Conservation (phyloP, 2,329 filamentous ascomycete species). For the Ophiostoma angusticollis region DNA sequence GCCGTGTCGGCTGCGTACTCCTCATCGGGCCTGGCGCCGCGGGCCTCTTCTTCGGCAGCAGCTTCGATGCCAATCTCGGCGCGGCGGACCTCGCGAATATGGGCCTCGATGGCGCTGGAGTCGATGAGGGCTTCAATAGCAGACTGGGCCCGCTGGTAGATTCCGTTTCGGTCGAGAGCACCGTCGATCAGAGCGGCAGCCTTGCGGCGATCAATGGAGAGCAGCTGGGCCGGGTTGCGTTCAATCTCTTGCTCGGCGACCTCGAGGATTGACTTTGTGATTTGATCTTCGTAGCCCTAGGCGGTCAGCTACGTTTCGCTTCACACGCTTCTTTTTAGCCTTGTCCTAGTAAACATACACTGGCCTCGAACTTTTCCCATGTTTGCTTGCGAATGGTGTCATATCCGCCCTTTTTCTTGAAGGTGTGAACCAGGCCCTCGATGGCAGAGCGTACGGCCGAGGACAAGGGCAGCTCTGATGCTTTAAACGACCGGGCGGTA, state of each 20-base stretch:
- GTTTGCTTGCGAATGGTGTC: slow-evolving; percentile 65
- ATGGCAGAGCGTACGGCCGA: slow-evolving; percentile 62
- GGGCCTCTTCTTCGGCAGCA: slow-evolving; percentile 49
- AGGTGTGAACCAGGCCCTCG: slow-evolving; percentile 62
- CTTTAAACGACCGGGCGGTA: slow-evolving; percentile 37
- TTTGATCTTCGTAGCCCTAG: slow-evolving; percentile 56
- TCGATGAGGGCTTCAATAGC: slow-evolving; percentile 58
- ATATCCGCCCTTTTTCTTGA: slow-evolving; percentile 79
- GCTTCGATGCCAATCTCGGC: slow-evolving; percentile 57
- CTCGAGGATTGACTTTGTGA: slow-evolving; percentile 53
- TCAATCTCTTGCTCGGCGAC: slow-evolving; percentile 64
- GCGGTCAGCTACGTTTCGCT: not conserved
- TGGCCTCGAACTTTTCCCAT: slow-evolving; percentile 61
- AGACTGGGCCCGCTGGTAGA: slow-evolving; percentile 59
- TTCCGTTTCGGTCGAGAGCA: slow-evolving; percentile 60
- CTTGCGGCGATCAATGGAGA: slow-evolving; percentile 61
- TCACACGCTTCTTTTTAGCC: slow-evolving; percentile 49
- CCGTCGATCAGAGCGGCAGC: slow-evolving; percentile 66
- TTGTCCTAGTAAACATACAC: slow-evolving; percentile 42
- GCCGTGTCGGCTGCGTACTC: slow-evolving; percentile 59
- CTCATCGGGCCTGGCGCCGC: slow-evolving; percentile 59
- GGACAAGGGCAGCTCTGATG: slow-evolving; percentile 61
- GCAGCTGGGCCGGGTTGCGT: slow-evolving; percentile 55
- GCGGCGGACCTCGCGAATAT: slow-evolving; percentile 54
- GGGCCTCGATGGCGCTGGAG: slow-evolving; percentile 51